Evolutionary conservation across 1,139 yeast species (phyloP), one percentile per base, ranked within the genome.

Genomic region (Nakaseomyces bracarensis): DNA sequence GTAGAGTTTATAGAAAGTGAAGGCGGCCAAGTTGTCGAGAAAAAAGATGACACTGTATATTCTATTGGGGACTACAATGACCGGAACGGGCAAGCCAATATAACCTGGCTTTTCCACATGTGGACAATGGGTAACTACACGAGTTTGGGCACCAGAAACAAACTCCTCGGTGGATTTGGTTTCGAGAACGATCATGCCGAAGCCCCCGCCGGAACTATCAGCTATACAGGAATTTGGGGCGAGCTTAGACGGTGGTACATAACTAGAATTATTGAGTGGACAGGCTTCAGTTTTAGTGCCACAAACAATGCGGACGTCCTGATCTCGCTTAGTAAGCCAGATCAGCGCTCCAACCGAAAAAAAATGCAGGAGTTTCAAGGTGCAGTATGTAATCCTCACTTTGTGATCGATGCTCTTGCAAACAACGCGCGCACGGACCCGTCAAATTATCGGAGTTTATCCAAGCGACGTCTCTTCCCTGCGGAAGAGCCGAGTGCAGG

Each of bases 231-330:
- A 13, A 11, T 18, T 19, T 10, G 8, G 15, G 19, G 16, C 36
- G 26, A 20, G 26, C 26, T 11, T 26, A 33, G 22, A 16, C 9
- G 34, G 18, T 33, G 36, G 36, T 33, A 33, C n/a, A 18, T 13
- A 9, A 10, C 13, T 10, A 16, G 35, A 7, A 16, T 30, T 4
- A 11, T 19, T 2, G 23, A 18, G n/a, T 18, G 35, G 23, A 10
- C 15, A 2, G 35, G 35, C 11, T 28, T 14, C 31, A 28, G 9
- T 18, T 5, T 28, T n/a, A n/a, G n/a, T n/a, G n/a, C n/a, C 18
- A 28, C 31, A 7, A 4, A 13, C 18, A n/a, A 21, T 15, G 9
- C 14, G 10, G 22, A 30, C 22, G 11, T 11, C 20, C 9, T 30
- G 4, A 11, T 30, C 34, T 18, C 30, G 30, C 30, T 30, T 30